Evolutionary conservation across 192 early-diverging fungal genomes (phyloP).

Genomic region (Gaertneriomyces semiglobifer): DNA sequence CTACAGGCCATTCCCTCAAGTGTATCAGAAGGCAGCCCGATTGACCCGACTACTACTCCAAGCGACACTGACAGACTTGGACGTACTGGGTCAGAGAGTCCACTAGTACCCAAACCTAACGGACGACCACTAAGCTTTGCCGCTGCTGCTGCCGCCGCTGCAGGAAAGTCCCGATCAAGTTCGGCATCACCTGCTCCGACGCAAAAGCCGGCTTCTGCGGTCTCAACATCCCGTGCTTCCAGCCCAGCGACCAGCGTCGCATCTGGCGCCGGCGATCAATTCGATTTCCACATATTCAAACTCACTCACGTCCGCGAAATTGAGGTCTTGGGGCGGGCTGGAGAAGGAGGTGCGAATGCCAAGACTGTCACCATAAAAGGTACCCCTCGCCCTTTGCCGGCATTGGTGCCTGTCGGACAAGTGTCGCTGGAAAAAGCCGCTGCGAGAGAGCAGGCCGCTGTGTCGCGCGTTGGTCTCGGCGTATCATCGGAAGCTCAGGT

Average conservation of each 20-base stretch:
- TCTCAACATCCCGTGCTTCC: slow-evolving; percentile 2
- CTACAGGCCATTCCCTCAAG: slow-evolving; percentile 22
- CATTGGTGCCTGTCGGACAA: slow-evolving; percentile 22
- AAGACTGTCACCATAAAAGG: not conserved
- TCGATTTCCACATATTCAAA: slow-evolving; percentile 39
- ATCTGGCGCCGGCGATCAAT: not conserved
- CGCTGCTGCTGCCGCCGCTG: slow-evolving; percentile 18
- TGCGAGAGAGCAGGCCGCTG: slow-evolving; percentile 13
- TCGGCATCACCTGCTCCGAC: slow-evolving; percentile 1
- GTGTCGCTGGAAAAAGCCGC: slow-evolving; percentile 30
- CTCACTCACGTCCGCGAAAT: slow-evolving; percentile 28
- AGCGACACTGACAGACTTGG: too few relatives aligned
- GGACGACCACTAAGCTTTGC: slow-evolving; percentile 18
- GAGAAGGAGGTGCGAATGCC: not conserved
- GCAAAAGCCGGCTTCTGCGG: slow-evolving; percentile 6
- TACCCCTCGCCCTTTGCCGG: slow-evolving; percentile 13
- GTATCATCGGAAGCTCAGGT: slow-evolving; percentile 46
- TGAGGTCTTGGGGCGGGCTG: not conserved
- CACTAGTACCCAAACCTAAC: not conserved
- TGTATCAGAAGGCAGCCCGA: not conserved
- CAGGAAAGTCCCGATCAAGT: slow-evolving; percentile 4
- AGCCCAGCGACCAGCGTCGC: not conserved
- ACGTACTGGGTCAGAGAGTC: too few relatives aligned
- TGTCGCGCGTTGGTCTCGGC: slow-evolving; percentile 36
- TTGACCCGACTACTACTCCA: slow-evolving; percentile 2